Evolutionary conservation across 352 stramenopile species (phyloP).

Genomic region (Phytophthora cryptogea): DNA sequence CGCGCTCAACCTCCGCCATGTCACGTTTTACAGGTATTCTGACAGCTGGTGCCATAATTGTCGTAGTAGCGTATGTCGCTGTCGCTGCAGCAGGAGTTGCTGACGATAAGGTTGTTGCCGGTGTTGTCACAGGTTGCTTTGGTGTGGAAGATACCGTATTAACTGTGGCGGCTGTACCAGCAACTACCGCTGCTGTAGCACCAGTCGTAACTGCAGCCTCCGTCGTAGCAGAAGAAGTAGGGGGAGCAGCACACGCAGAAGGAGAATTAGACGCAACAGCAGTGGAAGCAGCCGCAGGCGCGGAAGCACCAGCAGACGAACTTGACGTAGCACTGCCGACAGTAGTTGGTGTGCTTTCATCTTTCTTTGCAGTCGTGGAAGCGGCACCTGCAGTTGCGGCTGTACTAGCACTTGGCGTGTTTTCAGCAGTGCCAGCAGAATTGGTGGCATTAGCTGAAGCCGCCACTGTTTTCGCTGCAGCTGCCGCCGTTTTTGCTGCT

Average conservation of each 20-base stretch:
- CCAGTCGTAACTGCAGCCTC: not conserved
- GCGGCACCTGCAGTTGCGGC: not conserved
- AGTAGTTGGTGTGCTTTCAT: not conserved
- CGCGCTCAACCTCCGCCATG: constrained; percentile 46
- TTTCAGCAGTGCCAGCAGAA: not conserved
- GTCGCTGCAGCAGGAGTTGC: not conserved
- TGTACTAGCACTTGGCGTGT: not conserved
- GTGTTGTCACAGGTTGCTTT: too few relatives aligned
- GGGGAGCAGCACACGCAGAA: not conserved
- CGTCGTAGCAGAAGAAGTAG: not conserved
- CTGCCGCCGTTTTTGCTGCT: not conserved
- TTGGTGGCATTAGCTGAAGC: not conserved
- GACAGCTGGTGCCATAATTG: constrained; percentile 8
- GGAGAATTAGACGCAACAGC: not conserved
- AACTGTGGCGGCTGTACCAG: not conserved
- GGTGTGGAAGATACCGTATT: too few relatives aligned
- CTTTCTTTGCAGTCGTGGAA: not conserved
- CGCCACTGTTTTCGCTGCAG: constrained; percentile 6
- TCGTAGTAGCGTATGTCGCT: constrained; percentile 1
- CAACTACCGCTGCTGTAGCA: not conserved
- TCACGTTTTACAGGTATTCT: constrained; percentile 23
- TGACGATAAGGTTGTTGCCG: not conserved
- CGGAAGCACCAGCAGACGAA: not conserved
- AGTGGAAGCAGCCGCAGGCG: not conserved
- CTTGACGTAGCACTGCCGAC: not conserved